Evolutionary conservation across 176 grass and related monocot species (phyloP), one percentile per base, ranked within the genome.

Genomic region (Bromus sterilis): DNA sequence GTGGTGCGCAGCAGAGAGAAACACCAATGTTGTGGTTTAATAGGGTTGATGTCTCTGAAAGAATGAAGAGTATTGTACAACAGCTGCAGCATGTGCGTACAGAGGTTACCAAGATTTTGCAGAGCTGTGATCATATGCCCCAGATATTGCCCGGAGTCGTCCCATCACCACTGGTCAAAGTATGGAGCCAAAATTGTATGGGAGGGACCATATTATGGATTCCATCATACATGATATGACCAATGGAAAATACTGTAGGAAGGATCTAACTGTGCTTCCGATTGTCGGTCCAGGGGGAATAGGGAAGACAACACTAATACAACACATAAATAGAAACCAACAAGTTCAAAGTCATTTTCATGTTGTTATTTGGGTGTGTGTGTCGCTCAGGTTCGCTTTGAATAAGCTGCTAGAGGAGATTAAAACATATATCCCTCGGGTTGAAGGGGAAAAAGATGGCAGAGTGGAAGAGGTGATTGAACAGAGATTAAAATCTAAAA

Each of bases 231-330:
- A 42, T 2, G 6, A 7, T 3, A 55, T 82, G 2, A 73, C 33
- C 5, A 55, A 55, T 6, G 61, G 13, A 15, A 0, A 41, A 55
- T 57, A 14, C 35, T 23, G 0, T 56, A 12, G 7, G 0, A 0
- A 21, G 8, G 67, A 34, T 2, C 26, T 88, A 0, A 43, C 36
- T 1, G 56, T 88, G 3, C 28, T 91, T 82, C 44, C 85, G 0
- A 68, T 91, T 66, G 76, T 85, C 33, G 89, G 89, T 4, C 62
- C 79, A 1, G 85, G 89, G 0, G 89, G 85, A 0, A 57, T 88
- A 35, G 77, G 89, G 1, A 91, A 91, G 40, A 91, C 81, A 44
- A 74, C 89, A 51, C 56, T 91, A 20, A 66, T 28, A 46, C 71
- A 91, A 34, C 11, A 81, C 6, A 9, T 88, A 23, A 82, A 85